Evolutionary conservation across 225 moss, liverwort and hornwort species (phyloP).

Genomic region (Asterella californica): DNA sequence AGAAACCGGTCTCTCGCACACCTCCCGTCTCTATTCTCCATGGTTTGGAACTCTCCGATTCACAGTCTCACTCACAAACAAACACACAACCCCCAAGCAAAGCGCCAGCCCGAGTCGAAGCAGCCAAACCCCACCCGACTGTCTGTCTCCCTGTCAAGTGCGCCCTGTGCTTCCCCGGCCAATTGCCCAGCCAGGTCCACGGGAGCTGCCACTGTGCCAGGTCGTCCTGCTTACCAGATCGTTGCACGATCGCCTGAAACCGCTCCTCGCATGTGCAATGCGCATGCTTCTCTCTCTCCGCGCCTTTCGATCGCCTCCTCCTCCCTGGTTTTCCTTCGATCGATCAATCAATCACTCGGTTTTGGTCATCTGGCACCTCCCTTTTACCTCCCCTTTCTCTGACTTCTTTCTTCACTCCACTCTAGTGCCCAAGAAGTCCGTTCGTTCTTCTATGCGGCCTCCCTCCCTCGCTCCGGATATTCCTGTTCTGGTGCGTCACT

Average conservation of each 20-base stretch:
- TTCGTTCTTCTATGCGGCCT: not conserved
- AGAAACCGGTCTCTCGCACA: constrained; percentile 13
- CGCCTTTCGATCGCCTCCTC: not conserved
- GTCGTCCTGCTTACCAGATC: constrained; percentile 18
- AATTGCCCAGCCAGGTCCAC: constrained; percentile 18
- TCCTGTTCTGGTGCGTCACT: not conserved
- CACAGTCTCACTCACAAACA: not conserved
- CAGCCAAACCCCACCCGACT: not conserved
- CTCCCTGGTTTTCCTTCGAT: not conserved
- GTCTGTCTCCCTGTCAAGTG: constrained; percentile 7
- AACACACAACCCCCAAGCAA: not conserved
- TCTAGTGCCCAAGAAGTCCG: not conserved
- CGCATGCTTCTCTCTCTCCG: constrained; percentile 6
- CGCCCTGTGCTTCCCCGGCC: not conserved
- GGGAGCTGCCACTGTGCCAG: constrained; percentile 19
- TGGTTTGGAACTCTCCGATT: not conserved
- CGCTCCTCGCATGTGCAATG: constrained; percentile 24
- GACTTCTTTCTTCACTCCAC: not conserved
- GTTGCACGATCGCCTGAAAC: constrained; percentile 18
- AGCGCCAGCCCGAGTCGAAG: constrained; percentile 9
- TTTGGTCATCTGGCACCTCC: not conserved
- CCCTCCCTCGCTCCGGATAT: not conserved
- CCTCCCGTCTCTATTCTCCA: constrained; percentile 14
- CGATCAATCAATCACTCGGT: not conserved
- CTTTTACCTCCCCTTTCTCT: too few relatives aligned